phyloP scores from a whole-genome alignment of 169 alveolate genomes.

The Plasmodium yoelii region DNA sequence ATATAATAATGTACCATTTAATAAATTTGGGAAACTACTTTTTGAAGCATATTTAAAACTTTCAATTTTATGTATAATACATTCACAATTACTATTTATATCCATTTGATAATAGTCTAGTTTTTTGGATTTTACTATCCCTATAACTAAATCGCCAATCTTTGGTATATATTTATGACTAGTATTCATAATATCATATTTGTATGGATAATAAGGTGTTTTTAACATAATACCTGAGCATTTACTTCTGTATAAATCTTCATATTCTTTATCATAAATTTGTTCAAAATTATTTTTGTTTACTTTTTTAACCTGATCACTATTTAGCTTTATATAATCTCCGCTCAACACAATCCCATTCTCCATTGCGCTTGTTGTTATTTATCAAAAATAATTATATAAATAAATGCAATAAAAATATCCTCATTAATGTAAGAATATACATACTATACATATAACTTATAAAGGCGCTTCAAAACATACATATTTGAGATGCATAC shows the following conservation, averaged over 20 bases:
- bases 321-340: slow-evolving; percentile 23
- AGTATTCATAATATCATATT: slow-evolving; percentile 64
- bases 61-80: slow-evolving; percentile 79
- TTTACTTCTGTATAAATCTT: slow-evolving; percentile 41
- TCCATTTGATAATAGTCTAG: slow-evolving; percentile 81
- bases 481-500: no score
- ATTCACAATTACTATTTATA: slow-evolving; percentile 80
- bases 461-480: no score
- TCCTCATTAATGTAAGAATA: no score
- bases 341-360: slow-evolving; percentile 57
- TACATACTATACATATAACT: not conserved
- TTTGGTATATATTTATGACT: slow-evolving; percentile 80
- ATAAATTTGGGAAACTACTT: slow-evolving; percentile 80
- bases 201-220: slow-evolving; percentile 69
- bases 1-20: slow-evolving; percentile 77
- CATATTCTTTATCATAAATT: slow-evolving; percentile 42
- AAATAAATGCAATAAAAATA: not conserved
- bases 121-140: slow-evolving; percentile 81
- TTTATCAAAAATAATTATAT: not conserved
- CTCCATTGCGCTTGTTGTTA: slow-evolving; percentile 24
- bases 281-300: slow-evolving; percentile 45
- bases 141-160: slow-evolving; percentile 85
- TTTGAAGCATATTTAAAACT: slow-evolving; percentile 84
- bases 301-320: slow-evolving; percentile 23
- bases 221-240: slow-evolving; percentile 68